Percentiles rank a stretch among this genome's conserved stretches.
These are phyloP conservation scores for Gonium pectorale DNA, from an alignment of 139 green algal genomes.

Conservation along the genomic window DNA sequence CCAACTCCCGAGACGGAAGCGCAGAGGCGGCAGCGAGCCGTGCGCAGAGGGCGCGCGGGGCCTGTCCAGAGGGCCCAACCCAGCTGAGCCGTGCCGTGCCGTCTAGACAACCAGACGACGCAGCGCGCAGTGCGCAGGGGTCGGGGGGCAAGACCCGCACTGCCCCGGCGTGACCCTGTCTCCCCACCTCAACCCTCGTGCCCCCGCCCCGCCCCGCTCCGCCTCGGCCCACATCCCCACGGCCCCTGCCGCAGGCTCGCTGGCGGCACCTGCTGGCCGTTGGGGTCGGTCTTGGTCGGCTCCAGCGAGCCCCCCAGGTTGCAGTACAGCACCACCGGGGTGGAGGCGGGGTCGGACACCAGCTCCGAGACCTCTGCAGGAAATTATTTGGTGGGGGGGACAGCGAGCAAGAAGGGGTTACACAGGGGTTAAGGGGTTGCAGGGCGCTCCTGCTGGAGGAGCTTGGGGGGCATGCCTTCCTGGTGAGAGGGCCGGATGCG, in stretches of 20 bases:
- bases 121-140: background rate
- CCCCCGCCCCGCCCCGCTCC: too few relatives aligned
- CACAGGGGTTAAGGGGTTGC: background rate
- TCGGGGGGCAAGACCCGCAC: background rate
- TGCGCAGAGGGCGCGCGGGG: too few relatives aligned
- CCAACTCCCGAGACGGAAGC: too few relatives aligned
- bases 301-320: constrained; percentile 75
- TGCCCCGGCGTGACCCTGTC: too few relatives aligned
- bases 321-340: constrained; percentile 68
- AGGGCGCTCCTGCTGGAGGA: too few relatives aligned
- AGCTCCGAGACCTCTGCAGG: constrained; percentile 1
- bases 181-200: too few relatives aligned
- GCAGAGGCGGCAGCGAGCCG: too few relatives aligned
- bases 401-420: background rate
- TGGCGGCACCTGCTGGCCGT: constrained; percentile 50
- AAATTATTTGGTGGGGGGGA: too few relatives aligned
- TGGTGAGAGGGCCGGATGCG: background rate
- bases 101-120: too few relatives aligned
- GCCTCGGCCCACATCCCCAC: too few relatives aligned
- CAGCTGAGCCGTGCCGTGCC: too few relatives aligned
- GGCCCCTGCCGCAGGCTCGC: background rate
- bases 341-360: constrained; percentile 5
- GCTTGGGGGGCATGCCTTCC: background rate
- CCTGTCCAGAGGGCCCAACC: too few relatives aligned
- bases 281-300: constrained; percentile 55